Base-by-base conservation (phyloP, 805 yeast species). In the Schizosaccharomyces lindneri region DNA sequence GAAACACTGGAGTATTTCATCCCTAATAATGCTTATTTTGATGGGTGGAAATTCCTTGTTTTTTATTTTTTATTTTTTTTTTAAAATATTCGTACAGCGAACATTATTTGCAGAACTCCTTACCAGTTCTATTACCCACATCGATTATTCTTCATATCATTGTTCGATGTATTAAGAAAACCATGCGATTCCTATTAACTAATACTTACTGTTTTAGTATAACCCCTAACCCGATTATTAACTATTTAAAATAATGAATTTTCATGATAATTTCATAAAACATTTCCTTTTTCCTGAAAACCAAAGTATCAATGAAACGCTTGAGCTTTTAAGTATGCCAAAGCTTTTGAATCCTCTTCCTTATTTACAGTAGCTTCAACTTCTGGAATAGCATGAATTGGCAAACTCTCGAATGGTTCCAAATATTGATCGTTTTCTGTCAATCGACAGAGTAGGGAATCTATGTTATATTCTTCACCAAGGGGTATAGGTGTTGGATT, bases 391-490 rank as follows among this genome's bases (percentile, higher is more conserved):
- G 24, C 11, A n/a, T 46, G 13, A 17, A 46, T 17, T 46, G 13
- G 4, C 4, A 36, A 3, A 36, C 17, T 9, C 24, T 46, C 51
- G 17, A 46, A 24, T 46, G 51, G 24, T 4, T 46, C 51, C 21
- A 46, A 24, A 19, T 5, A 46, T 13, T 46, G 51, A 46, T 24
- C 5, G 51, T n/a, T 19, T 24, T 46, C 27, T 5, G 21, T 5
- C 19, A 51, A 29, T n/a, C 27, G 21, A 7, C 27, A 5, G 6
- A 51, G 57, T 9, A 57, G 7, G 7, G 43, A 19, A 19, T 65
- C 66, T 29, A 93, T 87, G 64, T 81, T 81, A 17, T 85, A 67
- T 0, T 87, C 79, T 68, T 84, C 88, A 11, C 99, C 99, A 5
- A 82, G 84, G 0, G 84, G 79, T 19, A 89, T 82, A 0, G 90